Conservation (phyloP, 768 basidiomycete species). For the Suillus sp. region DNA sequence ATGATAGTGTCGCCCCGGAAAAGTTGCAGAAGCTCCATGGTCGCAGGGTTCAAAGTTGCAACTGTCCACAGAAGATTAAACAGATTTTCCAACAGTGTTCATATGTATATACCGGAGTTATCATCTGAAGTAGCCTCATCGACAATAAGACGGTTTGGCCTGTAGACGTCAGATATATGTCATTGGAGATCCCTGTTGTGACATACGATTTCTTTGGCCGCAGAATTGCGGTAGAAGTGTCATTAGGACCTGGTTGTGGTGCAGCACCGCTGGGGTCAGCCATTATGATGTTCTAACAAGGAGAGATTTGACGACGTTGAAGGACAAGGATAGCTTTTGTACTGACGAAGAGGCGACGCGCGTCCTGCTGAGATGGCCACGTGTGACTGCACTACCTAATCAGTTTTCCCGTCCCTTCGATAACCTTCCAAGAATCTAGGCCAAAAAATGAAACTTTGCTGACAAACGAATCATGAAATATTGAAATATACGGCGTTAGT, state of each 20-base stretch:
- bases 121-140: conserved; percentile 94
- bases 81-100: conserved; percentile 18
- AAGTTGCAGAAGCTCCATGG: conserved; percentile 91
- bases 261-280: conserved; percentile 85
- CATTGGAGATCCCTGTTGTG: conserved; percentile 14
- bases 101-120: conserved; percentile 77
- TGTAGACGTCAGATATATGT: conserved; percentile 38
- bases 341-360: conserved; percentile 29
- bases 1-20: conserved; percentile 98
- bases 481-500: neutral
- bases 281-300: conserved; percentile 36
- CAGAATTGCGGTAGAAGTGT: conserved; percentile 92
- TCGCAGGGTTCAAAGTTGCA: conserved; percentile 92
- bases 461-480: neutral
- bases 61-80: conserved; percentile 46
- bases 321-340: conserved; percentile 18
- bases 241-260: conserved; percentile 84
- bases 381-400: conserved; percentile 15
- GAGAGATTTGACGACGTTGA: conserved; percentile 11
- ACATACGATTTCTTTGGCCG: conserved; percentile 97
- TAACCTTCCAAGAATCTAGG: conserved; percentile 15
- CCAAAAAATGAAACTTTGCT: neutral
- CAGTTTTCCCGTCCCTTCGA: conserved; percentile 14
- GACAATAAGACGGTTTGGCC: conserved; percentile 96
- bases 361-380: conserved; percentile 27